Base-by-base conservation (phyloP, 768 basidiomycete genomes). In the Thelephora aurantiotincta region DNA sequence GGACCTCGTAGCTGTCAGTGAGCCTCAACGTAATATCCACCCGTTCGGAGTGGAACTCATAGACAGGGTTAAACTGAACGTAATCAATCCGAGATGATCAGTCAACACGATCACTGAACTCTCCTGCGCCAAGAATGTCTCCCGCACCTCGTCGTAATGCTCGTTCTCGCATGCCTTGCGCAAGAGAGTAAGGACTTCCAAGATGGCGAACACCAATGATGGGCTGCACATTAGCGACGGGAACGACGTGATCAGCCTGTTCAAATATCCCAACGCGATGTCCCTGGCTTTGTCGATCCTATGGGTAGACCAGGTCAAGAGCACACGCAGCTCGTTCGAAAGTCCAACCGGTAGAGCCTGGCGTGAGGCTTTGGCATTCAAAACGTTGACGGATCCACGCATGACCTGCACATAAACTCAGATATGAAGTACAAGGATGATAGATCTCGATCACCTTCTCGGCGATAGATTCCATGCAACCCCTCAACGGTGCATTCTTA, bases 201-300 rank as follows among this genome's bases (percentile, higher is more conserved):
- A 70, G 43, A 97, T 83, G 35, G 87, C 78, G 54, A 83, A 91
- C 5, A 98, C 85, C 11, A 98, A 72, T 9, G 80, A 72, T 3
- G 82, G 76, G 56, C 93, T 84, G 63, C 94, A 98, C 77, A 96
- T 85, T 44, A 99, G 68, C 12, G 92, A 91, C 1, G 96, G 92
- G 64, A 97, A 97, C 1, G 85, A 88, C 6, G 80, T 82, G 53
- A 98, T 81, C 35, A 98, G 68, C 35, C 80, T 75, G 63, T 90
- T 78, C 22, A 97, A 72, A 58, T 86, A 96, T 62, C 77, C 82
- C 36, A 80, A 72, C 1, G 93, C 87, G 26, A 91, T 71, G 33
- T 85, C 82, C 33, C 94, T 73, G 45, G 83, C 85, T 59, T 85
- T 87, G 30, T 75, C 69, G 49, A 88, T 77, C 23, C 89, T 77